Evolutionary conservation across 2,329 filamentous ascomycete genomes (phyloP).

Genomic region (Aspergillus japonicus): DNA sequence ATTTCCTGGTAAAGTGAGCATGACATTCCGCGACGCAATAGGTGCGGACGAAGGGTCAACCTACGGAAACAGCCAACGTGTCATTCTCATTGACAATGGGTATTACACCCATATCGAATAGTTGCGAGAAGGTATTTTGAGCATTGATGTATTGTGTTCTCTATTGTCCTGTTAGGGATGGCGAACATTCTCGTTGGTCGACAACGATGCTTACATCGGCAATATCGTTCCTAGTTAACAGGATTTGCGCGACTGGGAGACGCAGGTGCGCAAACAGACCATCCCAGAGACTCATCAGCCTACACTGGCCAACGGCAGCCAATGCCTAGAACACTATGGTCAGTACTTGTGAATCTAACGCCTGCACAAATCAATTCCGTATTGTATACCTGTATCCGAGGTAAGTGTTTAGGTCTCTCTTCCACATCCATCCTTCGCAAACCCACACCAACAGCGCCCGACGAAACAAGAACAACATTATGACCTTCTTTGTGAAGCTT

Average conservation of each 20-base stretch:
- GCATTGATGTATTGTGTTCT: slow-evolving; percentile 94
- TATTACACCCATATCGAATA: slow-evolving; percentile 92
- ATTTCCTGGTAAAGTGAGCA: slow-evolving; percentile 62
- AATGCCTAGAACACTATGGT: slow-evolving; percentile 59
- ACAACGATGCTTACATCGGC: slow-evolving; percentile 65
- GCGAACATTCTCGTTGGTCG: not conserved
- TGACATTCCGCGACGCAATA: not conserved
- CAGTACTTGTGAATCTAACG: not conserved
- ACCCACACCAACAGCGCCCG: slow-evolving; percentile 92
- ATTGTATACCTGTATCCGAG: slow-evolving; percentile 69
- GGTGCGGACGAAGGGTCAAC: slow-evolving; percentile 13
- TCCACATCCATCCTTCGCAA: slow-evolving; percentile 85
- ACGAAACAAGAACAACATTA: slow-evolving; percentile 92
- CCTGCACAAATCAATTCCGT: not conserved
- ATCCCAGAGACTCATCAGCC: slow-evolving; percentile 94
- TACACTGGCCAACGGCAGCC: slow-evolving; percentile 92
- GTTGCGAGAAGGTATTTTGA: slow-evolving; percentile 87
- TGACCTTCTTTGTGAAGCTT: slow-evolving; percentile 87
- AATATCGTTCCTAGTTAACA: slow-evolving; percentile 93
- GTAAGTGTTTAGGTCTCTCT: slow-evolving; percentile 83
- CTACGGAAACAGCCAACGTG: slow-evolving; percentile 79
- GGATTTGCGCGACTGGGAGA: slow-evolving; percentile 90
- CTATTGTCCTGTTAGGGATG: slow-evolving; percentile 42
- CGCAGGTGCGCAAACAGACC: slow-evolving; percentile 82
- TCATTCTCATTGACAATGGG: slow-evolving; percentile 99